Evolutionary conservation across 495 filamentous ascomycete genomes (phyloP), one percentile per base, ranked within the genome.

Genomic region (Penicillium egyptiacum): DNA sequence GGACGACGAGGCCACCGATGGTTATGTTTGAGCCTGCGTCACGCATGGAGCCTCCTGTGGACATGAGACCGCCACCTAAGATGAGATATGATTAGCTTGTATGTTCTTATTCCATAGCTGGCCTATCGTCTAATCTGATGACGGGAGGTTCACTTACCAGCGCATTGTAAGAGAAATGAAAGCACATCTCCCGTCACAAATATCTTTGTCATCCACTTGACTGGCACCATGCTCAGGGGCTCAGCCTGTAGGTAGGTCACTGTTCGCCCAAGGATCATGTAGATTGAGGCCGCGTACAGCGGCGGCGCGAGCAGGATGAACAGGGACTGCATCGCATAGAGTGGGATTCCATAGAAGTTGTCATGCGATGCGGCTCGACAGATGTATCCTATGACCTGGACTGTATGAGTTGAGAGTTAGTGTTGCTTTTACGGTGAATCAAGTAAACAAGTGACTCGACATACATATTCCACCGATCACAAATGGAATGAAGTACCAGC

Each of bases 301-400:
- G 76, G 77, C 5, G 80, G 81, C 3, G 79, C 76, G n/a, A 83
- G 60, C 5, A 73, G 69, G 47, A 77, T 71, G 31, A 79, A 55
- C 4, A 77, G 51, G 6, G 73, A 67, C 45, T 78, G 72, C 14
- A 79, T 50, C 17, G 74, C 65, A 55, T 75, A 71, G 16, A 75
- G 48, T n/a, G 69, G 28, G 10, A 70, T 45, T 8, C 64, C 61
- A 53, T 51, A 35, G 44, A 68, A 63, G 43, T 67, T 52, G 55
- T 57, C 55, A 7, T 73, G 69, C 14, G 70, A 64, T 9, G 81
- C 55, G 8, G 73, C 59, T 25, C 85, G 80, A 39, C 76, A 82
- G 35, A 81, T 64, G 59, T 87, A 87, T n/a, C 85, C 85, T 9
- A 83, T 59, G 0, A 79, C 59, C 64, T 88, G 83, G 68, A 85